Evolutionary conservation across 805 yeast species (phyloP), one percentile per base, ranked within the genome.

Genomic region (Candida tammaniensis): DNA sequence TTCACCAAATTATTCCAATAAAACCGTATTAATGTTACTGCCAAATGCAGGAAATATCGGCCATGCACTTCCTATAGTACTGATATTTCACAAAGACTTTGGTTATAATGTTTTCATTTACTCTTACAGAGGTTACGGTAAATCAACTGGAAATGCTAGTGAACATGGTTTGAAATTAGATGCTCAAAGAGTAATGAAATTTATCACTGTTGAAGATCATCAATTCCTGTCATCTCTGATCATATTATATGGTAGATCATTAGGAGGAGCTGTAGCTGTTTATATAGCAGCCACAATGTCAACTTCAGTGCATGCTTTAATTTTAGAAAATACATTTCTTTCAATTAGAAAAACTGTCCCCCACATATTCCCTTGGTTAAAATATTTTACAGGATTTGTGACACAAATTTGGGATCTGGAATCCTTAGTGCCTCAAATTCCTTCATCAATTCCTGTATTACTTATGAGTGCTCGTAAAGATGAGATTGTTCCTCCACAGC

Each of bases 31-130:
- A 17, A 72, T 93, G 14, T 68, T 89, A 33, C 80, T 88, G 31
- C 98, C 98, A 4, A 91, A 91, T 59, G 97, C 97, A 2, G 98
- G 98, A 4, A 91, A 93, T 55, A 91, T 91, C 44, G 98, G 98
- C 12, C 87, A 86, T 52, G 80, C 84, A 18, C 63, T 91, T 30
- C 96, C 96, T 1, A 75, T 87, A 7, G 95, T 85, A 3, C 69
- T 80, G 30, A 56, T 82, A 7, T 78, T 89, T 42, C 85, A 76
- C 57, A 60, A 68, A 31, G 60, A 68, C 24, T 71, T 82, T 57
- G 76, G 78, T 10, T 77, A 80, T 59, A 87, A 89, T 55, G 95
- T 88, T 2, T 74, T 91, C 30, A 77, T 86, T 4, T 83, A 86
- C 47, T 86, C 95, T 1, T 91, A 91, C 58, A 67, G 98, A 48